Base-by-base conservation (phyloP, 2,329 filamentous ascomycete genomes). In the Simplicillium sp. region DNA sequence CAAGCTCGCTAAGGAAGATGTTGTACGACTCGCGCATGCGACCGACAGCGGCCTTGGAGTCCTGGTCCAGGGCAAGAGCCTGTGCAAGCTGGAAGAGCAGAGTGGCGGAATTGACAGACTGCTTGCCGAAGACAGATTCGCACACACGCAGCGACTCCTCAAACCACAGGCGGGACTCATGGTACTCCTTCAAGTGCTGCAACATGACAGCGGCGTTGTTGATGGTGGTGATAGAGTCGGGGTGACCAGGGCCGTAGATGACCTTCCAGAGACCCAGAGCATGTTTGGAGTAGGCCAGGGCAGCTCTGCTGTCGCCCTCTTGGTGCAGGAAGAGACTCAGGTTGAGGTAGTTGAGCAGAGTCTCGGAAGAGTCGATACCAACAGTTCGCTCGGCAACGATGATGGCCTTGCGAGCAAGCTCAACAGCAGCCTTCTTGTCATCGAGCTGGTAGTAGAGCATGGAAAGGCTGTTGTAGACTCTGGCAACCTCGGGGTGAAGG, bases 141-240 rank as follows among this genome's bases (percentile, higher is more conserved):
- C 89, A 96, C 46, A 97, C 82, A 34, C 78, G 75, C 39, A 97
- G 78, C 9, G 89, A 94, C 48, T 87, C 84, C 64, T 97, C 92
- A 57, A 98, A 98, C 92, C 92, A 98, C 47, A 90, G 73, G 39
- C 92, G 83, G 36, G 90, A 97, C 64, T 95, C 87, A 53, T 90
- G 83, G 68, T 94, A 98, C 46, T 85, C 82, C 71, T 97, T 95
- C 53, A 96, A 76, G 42, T 88, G 82, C 65, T 98, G 92, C 44
- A 98, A 79, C 92, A 98, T 98, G 45, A 98, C 92, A 7, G 92
- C 92, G 15, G 87, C 90, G 56, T 98, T 98, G 75, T 97, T 98
- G 65, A 97, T 84, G 13, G 92, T 97, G 8, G 94, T 98, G 64
- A 98, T 96, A 8, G 88, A 94, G 65, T 98, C 92, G 3, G 92